phyloP scores from a whole-genome alignment of 441 rosid species.

The Populus hybrid region DNA sequence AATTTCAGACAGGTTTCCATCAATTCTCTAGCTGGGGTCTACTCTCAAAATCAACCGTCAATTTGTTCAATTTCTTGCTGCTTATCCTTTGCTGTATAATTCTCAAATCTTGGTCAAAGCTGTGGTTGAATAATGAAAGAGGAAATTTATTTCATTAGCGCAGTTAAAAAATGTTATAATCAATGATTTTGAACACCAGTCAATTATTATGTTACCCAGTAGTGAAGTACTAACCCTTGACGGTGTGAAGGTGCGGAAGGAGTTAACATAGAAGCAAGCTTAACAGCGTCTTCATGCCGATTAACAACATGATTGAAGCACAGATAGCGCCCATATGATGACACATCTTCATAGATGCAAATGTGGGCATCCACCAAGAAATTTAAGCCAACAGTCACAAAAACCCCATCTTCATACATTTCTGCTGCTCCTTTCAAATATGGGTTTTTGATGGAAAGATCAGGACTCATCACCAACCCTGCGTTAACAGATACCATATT shows the following conservation, averaged over 20 bases:
- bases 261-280: conserved; percentile 37
- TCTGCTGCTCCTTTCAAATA: conserved; percentile 72
- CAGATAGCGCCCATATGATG: conserved; percentile 59
- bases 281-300: conserved; percentile 38
- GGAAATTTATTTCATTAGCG: background rate
- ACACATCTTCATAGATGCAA: conserved; percentile 48
- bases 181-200: background rate
- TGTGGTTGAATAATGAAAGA: conserved; percentile 1
- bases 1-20: background rate
- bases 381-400: conserved; percentile 48
- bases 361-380: conserved; percentile 55
- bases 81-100: conserved; percentile 45
- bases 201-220: background rate
- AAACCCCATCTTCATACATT: conserved; percentile 64
- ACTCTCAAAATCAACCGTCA: conserved; percentile 41
- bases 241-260: conserved; percentile 32
- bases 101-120: conserved; percentile 34
- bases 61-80: conserved; percentile 58
- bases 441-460: conserved; percentile 41
- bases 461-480: conserved; percentile 48
- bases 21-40: conserved; percentile 4
- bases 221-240: conserved; percentile 28
- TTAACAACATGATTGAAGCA: conserved; percentile 56
- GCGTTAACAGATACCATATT: conserved; percentile 60
- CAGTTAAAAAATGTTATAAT: no score